Percentiles rank a stretch among this genome's conserved stretches.
Evolutionary conservation across 495 filamentous ascomycete genomes (phyloP).

Genomic region (Trichoderma orchidacearum): DNA sequence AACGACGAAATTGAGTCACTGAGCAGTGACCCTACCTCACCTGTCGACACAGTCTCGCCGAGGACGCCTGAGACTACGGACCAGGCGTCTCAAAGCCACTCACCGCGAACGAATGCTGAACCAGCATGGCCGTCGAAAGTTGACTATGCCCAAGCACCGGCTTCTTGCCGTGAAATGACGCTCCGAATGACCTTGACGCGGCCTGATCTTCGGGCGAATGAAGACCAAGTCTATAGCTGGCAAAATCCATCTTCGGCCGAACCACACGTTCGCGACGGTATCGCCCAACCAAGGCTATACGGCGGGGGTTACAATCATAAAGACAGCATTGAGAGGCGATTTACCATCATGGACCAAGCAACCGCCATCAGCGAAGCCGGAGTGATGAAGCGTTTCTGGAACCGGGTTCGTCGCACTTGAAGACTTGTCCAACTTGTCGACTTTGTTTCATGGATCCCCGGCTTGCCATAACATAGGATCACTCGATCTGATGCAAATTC

Average conservation of each 20-base stretch:
- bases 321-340: conserved; percentile 18
- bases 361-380: conserved; percentile 9
- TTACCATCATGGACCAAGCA: conserved; percentile 19
- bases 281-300: conserved; percentile 10
- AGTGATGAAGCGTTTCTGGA: conserved; percentile 19
- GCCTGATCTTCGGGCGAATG: conserved; percentile 65
- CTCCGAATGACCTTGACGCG: conserved; percentile 87
- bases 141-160: conserved; percentile 37
- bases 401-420: conserved; percentile 12
- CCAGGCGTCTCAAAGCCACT: conserved; percentile 12
- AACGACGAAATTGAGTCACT: conserved; percentile 10
- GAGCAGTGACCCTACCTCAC: conserved; percentile 35
- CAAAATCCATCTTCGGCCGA: conserved; percentile 24
- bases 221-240: conserved; percentile 48
- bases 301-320: conserved; percentile 7
- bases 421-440: neutral
- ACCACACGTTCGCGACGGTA: neutral
- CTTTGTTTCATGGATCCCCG: too few species aligned
- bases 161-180: conserved; percentile 76
- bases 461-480: too few species aligned
- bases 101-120: conserved; percentile 12
- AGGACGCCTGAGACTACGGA: conserved; percentile 35
- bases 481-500: too few species aligned
- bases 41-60: conserved; percentile 39
- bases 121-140: conserved; percentile 13